These are phyloP conservation scores for Sabuloglossum arenarium DNA, from an alignment of 495 filamentous ascomycete species.

Conservation along the genomic window DNA sequence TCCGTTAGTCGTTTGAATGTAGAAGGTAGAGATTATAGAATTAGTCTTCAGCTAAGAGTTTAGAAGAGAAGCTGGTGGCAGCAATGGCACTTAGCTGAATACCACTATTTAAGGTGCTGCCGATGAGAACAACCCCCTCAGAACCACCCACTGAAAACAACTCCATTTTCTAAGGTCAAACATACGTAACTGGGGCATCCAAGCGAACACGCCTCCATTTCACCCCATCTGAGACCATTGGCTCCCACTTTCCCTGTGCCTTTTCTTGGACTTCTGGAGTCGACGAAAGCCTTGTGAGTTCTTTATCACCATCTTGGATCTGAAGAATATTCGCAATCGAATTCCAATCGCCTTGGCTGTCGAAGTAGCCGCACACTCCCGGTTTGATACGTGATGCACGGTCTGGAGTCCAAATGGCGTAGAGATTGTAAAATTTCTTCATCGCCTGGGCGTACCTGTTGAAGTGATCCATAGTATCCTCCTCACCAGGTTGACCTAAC, in stretches of 20 bases:
- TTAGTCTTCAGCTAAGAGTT: neutral
- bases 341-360: neutral
- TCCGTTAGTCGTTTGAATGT: no score
- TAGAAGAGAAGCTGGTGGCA: neutral
- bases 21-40: no score
- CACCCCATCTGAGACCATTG: neutral
- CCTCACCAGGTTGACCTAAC: neutral
- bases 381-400: neutral
- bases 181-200: neutral
- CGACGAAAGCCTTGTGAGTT: neutral
- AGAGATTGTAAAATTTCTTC: neutral
- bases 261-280: neutral
- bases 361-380: neutral
- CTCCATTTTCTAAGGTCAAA: neutral
- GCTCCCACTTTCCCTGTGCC: neutral
- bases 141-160: neutral
- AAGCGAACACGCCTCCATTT: neutral
- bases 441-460: neutral
- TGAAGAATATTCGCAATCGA: neutral
- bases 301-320: neutral
- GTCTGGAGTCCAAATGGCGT: neutral
- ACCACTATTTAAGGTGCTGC: neutral
- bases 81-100: neutral
- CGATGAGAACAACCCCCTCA: neutral
- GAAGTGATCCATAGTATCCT: neutral